Evolutionary conservation across 352 stramenopile species (phyloP).

Genomic region (Globisporangium alternatum): DNA sequence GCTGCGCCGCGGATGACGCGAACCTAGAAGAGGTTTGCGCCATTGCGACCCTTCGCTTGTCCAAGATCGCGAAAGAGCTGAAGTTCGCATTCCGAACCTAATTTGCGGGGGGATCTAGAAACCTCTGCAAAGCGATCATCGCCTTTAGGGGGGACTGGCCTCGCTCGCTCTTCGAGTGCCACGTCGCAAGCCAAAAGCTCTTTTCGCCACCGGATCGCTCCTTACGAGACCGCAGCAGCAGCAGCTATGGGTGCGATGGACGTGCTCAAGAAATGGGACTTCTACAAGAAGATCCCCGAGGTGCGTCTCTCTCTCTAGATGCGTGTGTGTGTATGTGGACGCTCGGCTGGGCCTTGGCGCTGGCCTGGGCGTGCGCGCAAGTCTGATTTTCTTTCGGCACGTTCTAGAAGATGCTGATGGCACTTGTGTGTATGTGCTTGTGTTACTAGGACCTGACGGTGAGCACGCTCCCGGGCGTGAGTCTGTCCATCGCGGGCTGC

Average conservation of each 20-base stretch:
- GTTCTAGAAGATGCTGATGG: slow-evolving; percentile 11
- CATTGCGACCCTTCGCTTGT: no score
- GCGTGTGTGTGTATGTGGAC: not conserved
- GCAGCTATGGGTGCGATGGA: slow-evolving; percentile 78
- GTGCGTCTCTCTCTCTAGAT: slow-evolving; percentile 27
- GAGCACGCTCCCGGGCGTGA: slow-evolving; percentile 82
- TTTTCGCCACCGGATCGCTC: slow-evolving; percentile 4
- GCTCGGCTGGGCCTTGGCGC: not conserved
- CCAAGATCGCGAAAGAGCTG: no score
- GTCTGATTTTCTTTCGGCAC: not conserved
- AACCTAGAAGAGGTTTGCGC: no score
- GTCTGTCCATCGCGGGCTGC: slow-evolving; percentile 74
- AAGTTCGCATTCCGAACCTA: no score
- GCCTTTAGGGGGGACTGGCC: not conserved
- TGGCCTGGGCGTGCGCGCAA: not conserved
- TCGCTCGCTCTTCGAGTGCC: slow-evolving; percentile 9
- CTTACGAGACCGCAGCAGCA: slow-evolving; percentile 11
- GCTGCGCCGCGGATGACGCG: no score
- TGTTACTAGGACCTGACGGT: slow-evolving; percentile 77
- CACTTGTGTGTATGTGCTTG: not conserved
- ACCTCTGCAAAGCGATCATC: not conserved
- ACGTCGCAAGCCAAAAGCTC: slow-evolving; percentile 11
- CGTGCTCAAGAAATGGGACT: slow-evolving; percentile 90
- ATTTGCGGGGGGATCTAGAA: no score
- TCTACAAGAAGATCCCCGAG: slow-evolving; percentile 92